Evolutionary conservation across 208 protist genomes (phyloP), one percentile per base, ranked within the genome.

Genomic region (Trypanosoma brucei): DNA sequence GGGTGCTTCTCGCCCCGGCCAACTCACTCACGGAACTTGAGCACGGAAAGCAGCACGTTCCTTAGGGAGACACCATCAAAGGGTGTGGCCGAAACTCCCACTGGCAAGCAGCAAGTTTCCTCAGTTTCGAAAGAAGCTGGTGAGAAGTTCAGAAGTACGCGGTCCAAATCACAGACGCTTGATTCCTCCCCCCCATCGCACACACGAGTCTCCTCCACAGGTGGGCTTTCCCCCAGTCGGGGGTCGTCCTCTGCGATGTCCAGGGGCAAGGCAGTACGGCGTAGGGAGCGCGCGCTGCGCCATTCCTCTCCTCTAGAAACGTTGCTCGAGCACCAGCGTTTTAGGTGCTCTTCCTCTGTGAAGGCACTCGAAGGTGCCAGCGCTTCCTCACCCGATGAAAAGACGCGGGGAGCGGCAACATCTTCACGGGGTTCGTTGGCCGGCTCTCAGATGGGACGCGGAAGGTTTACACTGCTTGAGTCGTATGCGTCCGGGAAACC

Each of bases 271-370:
- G 44, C 42, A 3, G 9, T 2, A 0, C 52, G 53, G 33, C 8
- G 6, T 11, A 7, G 40, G 9, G 68, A 63, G n/a, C 48, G 34
- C 34, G 2, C 11, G 0, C 54, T 40, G 0, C 68, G 75, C 30
- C 61, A 63, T 22, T 60, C 76, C 0, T 74, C 71, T 5, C 78
- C 81, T 0, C 59, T 79, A 37, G 66, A 64, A 46, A 89, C 81
- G 3, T 68, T 92, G n/a, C 62, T 81, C 11, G 78, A 84, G 37
- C 82, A 92, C 50, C 78, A 88, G 49, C 66, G 79, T 55, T 77
- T 79, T 46, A 76, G 82, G 0, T 72, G 81, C 33, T 35, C 49
- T 1, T 65, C 59, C 11, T 58, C 75, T 22, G 70, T 70, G 8
- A 13, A 62, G 1, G 50, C 42, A 13, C 54, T 45, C 8, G 65